Percentiles rank a stretch among this genome's conserved stretches.
Conservation (phyloP, 805 yeast genomes). For the Starmerella vitae region DNA sequence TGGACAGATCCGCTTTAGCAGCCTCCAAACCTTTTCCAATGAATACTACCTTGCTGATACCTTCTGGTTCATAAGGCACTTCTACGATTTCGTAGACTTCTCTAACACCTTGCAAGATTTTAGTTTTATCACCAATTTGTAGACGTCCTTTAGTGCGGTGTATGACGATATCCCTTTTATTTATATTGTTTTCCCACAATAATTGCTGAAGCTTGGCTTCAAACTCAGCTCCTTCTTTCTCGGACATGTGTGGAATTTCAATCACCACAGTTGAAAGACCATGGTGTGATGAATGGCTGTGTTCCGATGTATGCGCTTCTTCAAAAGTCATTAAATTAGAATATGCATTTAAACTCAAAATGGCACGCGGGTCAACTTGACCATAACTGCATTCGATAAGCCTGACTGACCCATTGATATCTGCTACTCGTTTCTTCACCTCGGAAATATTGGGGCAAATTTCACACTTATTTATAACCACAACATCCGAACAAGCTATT, state of each 20-base stretch:
- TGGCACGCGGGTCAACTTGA: conserved; percentile 48
- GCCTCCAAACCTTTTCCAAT: conserved; percentile 54
- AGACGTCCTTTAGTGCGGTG: conserved; percentile 69
- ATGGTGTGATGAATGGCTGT: conserved; percentile 4
- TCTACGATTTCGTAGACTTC: conserved; percentile 75
- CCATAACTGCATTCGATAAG: conserved; percentile 58
- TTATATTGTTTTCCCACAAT: conserved; percentile 55
- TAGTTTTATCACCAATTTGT: conserved; percentile 31
- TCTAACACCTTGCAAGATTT: conserved; percentile 81
- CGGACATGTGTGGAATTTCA: conserved; percentile 26
- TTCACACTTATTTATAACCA: conserved; percentile 71
- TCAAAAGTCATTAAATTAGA: conserved; percentile 6
- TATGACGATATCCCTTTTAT: conserved; percentile 42
- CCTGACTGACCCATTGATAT: conserved; percentile 59
- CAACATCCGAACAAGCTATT: conserved; percentile 75
- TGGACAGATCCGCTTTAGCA: too few relatives aligned
- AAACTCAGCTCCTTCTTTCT: conserved; percentile 33
- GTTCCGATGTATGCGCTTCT: conserved; percentile 6
- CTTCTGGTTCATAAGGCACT: conserved; percentile 29
- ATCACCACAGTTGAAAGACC: conserved; percentile 41
- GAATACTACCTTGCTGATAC: conserved; percentile 48
- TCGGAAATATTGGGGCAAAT: conserved; percentile 28
- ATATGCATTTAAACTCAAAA: conserved; percentile 71
- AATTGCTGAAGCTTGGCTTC: conserved; percentile 55
- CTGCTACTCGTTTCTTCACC: conserved; percentile 32